Evolutionary conservation across 805 yeast species (phyloP).

Genomic region (Saccharomyces cerevisiae): DNA sequence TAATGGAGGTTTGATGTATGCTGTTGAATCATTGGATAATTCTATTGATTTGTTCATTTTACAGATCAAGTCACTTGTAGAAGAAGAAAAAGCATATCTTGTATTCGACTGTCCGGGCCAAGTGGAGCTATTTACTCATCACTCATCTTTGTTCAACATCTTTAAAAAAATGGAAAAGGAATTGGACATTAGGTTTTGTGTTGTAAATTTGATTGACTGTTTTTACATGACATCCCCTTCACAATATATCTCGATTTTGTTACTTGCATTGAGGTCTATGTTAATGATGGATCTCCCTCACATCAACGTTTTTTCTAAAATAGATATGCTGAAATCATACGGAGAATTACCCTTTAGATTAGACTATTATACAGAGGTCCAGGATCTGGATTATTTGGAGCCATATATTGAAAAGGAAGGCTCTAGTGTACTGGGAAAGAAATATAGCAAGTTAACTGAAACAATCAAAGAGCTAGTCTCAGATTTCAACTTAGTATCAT

Average conservation of each 20-base stretch:
- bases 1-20: constrained; percentile 82
- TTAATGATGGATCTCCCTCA: constrained; percentile 88
- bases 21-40: constrained; percentile 59
- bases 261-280: constrained; percentile 85
- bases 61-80: constrained; percentile 48
- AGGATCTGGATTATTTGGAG: constrained; percentile 60
- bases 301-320: constrained; percentile 83
- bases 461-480: constrained; percentile 75
- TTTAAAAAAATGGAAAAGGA: constrained; percentile 57
- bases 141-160: constrained; percentile 59
- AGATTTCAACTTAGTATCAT: constrained; percentile 80
- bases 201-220: constrained; percentile 80
- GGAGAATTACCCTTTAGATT: constrained; percentile 76
- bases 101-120: constrained; percentile 94
- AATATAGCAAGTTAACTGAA: constrained; percentile 60
- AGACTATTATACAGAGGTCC: constrained; percentile 87
- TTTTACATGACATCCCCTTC: constrained; percentile 78
- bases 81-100: constrained; percentile 52
- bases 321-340: constrained; percentile 69
- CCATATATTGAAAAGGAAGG: constrained; percentile 70
- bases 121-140: constrained; percentile 89
- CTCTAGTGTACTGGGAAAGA: constrained; percentile 51
- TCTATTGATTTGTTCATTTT: constrained; percentile 51
- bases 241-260: constrained; percentile 73
- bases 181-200: constrained; percentile 67